These are phyloP conservation scores for Monilinia fructigena DNA, from an alignment of 2,329 filamentous ascomycete genomes.

Conservation along the genomic window DNA sequence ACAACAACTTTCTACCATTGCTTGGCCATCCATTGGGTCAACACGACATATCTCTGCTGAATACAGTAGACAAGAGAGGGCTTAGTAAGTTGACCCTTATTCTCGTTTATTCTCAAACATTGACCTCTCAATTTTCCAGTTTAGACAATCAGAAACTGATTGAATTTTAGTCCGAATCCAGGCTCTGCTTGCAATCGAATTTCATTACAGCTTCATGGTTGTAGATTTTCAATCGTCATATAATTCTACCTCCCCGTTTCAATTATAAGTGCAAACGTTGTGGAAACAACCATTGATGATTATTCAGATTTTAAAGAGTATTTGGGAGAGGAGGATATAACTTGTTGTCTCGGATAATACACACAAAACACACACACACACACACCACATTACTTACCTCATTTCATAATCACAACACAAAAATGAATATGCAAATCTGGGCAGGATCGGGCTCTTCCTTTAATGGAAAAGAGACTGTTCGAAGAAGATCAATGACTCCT, in stretches of 20 bases:
- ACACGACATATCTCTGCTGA: not conserved
- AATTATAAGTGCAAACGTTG: not conserved
- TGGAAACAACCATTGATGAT: not conserved
- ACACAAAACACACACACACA: too few species aligned
- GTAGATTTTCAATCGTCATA: not conserved
- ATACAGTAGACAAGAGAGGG: not conserved
- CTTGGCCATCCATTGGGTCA: not conserved
- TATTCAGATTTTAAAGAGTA: too few species aligned
- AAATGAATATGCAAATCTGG: slow-evolving; percentile 13
- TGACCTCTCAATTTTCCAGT: not conserved
- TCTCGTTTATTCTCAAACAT: not conserved
- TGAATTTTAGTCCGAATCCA: not conserved
- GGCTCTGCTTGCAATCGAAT: not conserved
- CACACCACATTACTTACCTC: too few species aligned
- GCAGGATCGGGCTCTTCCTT: slow-evolving; percentile 8
- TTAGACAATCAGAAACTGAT: not conserved
- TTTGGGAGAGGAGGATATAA: too few species aligned
- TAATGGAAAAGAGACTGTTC: slow-evolving; percentile 1
- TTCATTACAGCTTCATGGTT: not conserved
- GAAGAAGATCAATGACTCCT: not conserved
- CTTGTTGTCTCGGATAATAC: too few species aligned
- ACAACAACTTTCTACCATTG: not conserved
- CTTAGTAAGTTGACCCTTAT: not conserved
- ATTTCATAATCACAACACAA: not conserved
- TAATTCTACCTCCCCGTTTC: not conserved